phyloP scores from a whole-genome alignment of 2,329 filamentous ascomycete genomes.

The Fonsecaea multimorphosa region DNA sequence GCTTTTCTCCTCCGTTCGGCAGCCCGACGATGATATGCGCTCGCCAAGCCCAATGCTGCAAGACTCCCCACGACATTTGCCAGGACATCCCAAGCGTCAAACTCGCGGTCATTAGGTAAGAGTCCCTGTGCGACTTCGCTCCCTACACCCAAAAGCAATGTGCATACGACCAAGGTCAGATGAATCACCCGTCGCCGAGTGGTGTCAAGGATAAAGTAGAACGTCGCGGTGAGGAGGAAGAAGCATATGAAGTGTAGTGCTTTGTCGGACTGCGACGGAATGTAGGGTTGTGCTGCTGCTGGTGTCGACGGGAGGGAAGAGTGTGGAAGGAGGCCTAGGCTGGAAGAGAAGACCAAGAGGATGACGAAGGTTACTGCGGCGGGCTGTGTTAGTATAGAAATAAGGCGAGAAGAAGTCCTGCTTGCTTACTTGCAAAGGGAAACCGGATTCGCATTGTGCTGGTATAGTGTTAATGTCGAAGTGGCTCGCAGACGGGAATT shows the following conservation, averaged over 20 bases:
- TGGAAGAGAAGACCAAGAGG: conserved; percentile 76
- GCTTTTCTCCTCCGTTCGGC: conserved; percentile 80
- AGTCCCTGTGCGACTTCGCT: conserved; percentile 65
- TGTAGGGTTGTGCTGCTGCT: conserved; percentile 48
- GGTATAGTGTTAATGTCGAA: conserved; percentile 6
- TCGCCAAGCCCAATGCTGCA: conserved; percentile 73
- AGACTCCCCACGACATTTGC: conserved; percentile 85
- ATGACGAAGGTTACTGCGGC: conserved; percentile 66
- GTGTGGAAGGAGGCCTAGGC: conserved; percentile 73
- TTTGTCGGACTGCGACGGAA: conserved; percentile 80
- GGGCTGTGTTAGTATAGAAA: conserved; percentile 27
- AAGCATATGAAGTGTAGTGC: conserved; percentile 85
- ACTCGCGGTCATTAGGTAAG: conserved; percentile 73
- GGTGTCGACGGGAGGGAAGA: conserved; percentile 44
- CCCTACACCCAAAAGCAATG: conserved; percentile 63
- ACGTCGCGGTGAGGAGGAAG: conserved; percentile 80
- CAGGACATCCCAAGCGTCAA: conserved; percentile 83
- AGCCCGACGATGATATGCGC: conserved; percentile 96
- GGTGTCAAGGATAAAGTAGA: conserved; percentile 98
- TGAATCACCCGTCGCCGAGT: conserved; percentile 83
- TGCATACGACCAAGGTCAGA: conserved; percentile 81
- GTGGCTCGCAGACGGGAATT: neutral
- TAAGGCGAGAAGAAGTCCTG: neutral
- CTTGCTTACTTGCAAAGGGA: conserved; percentile 78
- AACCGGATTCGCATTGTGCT: conserved; percentile 79